phyloP scores from a whole-genome alignment of 148 eudicot genomes.

The Limonium bicolor region DNA sequence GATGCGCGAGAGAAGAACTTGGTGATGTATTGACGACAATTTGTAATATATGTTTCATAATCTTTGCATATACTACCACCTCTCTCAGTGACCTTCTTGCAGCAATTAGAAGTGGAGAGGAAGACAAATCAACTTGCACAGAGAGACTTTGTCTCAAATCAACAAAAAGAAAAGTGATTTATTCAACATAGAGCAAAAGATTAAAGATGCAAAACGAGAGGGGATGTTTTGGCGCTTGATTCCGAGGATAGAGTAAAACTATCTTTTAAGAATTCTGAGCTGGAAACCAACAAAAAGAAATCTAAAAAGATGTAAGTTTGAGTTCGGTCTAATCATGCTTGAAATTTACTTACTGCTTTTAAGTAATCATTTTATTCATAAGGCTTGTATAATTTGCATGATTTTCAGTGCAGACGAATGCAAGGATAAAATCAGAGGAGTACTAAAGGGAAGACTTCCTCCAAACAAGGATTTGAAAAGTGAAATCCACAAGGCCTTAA shows the following conservation, averaged over 20 bases:
- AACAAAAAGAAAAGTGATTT: conserved; percentile 29
- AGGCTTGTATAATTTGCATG: conserved; percentile 15
- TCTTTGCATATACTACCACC: not conserved
- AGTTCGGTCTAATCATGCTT: not conserved
- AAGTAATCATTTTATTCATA: not conserved
- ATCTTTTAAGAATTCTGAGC: conserved; percentile 44
- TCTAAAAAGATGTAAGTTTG: conserved; percentile 59
- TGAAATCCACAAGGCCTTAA: conserved; percentile 47
- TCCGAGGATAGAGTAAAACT: conserved; percentile 55
- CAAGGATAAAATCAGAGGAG: conserved; percentile 67
- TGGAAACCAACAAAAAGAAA: conserved; percentile 51
- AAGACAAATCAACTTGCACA: conserved; percentile 36
- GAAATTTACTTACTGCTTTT: not conserved
- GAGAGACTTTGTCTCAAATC: conserved; percentile 28
- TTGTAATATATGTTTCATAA: not conserved
- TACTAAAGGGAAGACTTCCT: conserved; percentile 87
- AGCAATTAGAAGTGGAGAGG: conserved; percentile 57
- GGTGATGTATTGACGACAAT: conserved; percentile 20
- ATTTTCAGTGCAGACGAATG: conserved; percentile 64
- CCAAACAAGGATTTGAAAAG: conserved; percentile 57
- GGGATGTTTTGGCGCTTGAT: conserved; percentile 43
- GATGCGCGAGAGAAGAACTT: conserved; percentile 58
- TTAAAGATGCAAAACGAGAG: conserved; percentile 43
- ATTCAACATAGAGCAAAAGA: conserved; percentile 22
- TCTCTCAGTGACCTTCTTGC: conserved; percentile 14